Percentiles rank a stretch among this genome's conserved stretches.
These are phyloP conservation scores for Cercospora citrullina DNA, from an alignment of 2,329 filamentous ascomycete species.

Conservation along the genomic window DNA sequence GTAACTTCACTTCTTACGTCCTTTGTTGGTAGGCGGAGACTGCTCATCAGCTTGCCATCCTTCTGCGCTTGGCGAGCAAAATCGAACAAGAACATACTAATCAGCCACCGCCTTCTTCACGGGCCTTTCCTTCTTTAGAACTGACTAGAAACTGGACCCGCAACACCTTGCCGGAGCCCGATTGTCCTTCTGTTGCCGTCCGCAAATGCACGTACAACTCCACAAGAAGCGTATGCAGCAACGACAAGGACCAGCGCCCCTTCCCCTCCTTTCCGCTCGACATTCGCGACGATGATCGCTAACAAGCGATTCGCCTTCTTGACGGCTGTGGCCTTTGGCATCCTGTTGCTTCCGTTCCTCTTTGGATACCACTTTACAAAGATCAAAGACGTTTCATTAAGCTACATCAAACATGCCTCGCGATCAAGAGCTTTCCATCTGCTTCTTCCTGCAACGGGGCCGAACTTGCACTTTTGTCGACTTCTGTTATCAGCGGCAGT, in stretches of 20 bases:
- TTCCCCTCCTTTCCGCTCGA: background rate
- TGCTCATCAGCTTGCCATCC: background rate
- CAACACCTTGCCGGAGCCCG: background rate
- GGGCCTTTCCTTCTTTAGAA: background rate
- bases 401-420: slow-evolving; percentile 16
- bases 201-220: slow-evolving; percentile 1
- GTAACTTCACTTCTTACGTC: background rate
- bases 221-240: slow-evolving; percentile 8
- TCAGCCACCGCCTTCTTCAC: background rate
- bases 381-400: slow-evolving; percentile 20
- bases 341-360: slow-evolving; percentile 26
- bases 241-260: background rate
- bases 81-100: background rate
- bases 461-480: slow-evolving; percentile 27
- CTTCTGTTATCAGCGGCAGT: slow-evolving; percentile 27
- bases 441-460: slow-evolving; percentile 24
- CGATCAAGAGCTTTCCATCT: slow-evolving; percentile 24
- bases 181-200: background rate
- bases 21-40: background rate
- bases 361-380: slow-evolving; percentile 27
- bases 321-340: slow-evolving; percentile 13
- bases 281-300: slow-evolving; percentile 18
- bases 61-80: background rate
- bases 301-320: slow-evolving; percentile 21
- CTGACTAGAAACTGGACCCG: background rate